Base-by-base conservation (phyloP, 2,329 filamentous ascomycete species). In the Arthrobotrys entomopaga region DNA sequence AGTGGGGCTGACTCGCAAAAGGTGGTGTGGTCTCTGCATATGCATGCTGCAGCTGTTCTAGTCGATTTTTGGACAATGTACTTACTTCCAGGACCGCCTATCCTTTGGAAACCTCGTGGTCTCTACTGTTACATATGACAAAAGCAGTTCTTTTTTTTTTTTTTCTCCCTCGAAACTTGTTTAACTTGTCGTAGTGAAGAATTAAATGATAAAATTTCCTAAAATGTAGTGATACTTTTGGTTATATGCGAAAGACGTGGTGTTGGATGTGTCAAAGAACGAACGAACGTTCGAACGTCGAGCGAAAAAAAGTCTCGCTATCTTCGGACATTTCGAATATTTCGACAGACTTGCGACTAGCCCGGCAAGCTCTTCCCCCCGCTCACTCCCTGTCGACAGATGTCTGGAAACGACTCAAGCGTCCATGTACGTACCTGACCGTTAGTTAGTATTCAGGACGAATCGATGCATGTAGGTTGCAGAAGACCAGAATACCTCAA, bases 11-110 rank as follows among this genome's bases (percentile, higher is more conserved):
- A 63, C 40, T 34, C 48, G 50, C 50, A 73, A 63, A 73, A 53
- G 70, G 63, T 74, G 70, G 70, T 74, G 70, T 74, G 70, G 60
- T 56, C 34, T 24, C 29, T 66, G 57, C 70, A 74, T 66, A 74
- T 66, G 70, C 70, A 67, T 43, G 38, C 63, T 57, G 61, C 69
- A 73, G 40, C 69, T 66, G 69, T 58, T 57, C 61, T 53, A 60
- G 53, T 50, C 19, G 46, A 57, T 16, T 65, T 34, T 57, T 52
- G 58, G 63, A 52, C 26, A 52, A 54, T 34, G 29, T 42, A 65
- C 66, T 43, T 42, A 65, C 66, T 43, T 42, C 34, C 29, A 65
- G 52, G 59, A 19, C 59, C 49, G 66, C 59, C 53, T 53, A 26
- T 63, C 34, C 42, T 54, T 54, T 38, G 59, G 48, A 49, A 65